Evolutionary conservation across 2,329 filamentous ascomycete genomes (phyloP).

Genomic region (Pseudogymnoascus sp.): DNA sequence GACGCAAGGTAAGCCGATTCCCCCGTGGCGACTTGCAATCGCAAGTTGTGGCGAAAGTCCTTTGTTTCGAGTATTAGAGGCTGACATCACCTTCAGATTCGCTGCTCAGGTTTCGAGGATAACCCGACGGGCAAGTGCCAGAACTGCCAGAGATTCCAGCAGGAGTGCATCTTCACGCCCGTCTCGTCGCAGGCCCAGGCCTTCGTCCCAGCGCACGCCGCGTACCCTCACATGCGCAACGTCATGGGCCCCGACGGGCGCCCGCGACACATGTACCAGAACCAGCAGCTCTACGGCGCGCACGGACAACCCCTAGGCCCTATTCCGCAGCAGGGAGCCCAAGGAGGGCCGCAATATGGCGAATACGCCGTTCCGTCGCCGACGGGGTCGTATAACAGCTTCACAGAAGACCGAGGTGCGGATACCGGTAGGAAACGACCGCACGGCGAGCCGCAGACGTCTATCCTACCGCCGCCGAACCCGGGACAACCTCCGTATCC

Average conservation of each 20-base stretch:
- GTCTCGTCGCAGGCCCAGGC: constrained; percentile 67
- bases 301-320: constrained; percentile 33
- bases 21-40: neutral
- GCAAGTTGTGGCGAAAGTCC: neutral
- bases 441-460: constrained; percentile 28
- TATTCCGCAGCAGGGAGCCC: constrained; percentile 18
- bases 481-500: constrained; percentile 25
- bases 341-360: constrained; percentile 17
- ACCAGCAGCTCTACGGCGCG: constrained; percentile 31
- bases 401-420: constrained; percentile 15
- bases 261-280: constrained; percentile 20
- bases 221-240: constrained; percentile 48
- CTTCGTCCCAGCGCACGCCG: constrained; percentile 64
- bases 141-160: constrained; percentile 66
- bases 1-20: constrained; percentile 43
- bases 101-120: constrained; percentile 66
- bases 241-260: constrained; percentile 29
- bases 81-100: constrained; percentile 45
- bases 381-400: constrained; percentile 25
- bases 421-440: constrained; percentile 25
- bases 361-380: constrained; percentile 28
- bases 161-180: constrained; percentile 70
- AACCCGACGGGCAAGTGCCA: constrained; percentile 64
- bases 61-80: neutral
- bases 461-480: constrained; percentile 31